Conservation (phyloP, 768 basidiomycete species). For the Boletus rex-veris region DNA sequence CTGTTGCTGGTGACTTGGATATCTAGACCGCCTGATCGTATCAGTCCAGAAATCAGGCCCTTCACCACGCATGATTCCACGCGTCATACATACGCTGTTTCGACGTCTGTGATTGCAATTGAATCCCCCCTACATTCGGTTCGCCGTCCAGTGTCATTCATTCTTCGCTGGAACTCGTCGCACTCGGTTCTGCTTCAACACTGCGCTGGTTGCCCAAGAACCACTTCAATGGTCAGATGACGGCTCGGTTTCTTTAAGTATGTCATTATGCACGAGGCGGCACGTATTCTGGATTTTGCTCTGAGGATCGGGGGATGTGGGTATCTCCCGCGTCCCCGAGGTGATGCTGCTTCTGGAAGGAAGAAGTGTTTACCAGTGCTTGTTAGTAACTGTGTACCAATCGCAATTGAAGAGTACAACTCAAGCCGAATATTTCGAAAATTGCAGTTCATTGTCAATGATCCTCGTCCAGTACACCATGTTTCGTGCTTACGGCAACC, state of each 20-base stretch:
- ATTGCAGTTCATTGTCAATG: neutral
- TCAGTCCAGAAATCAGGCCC: slow-evolving; percentile 27
- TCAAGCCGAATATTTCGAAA: neutral
- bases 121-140: slow-evolving; percentile 8
- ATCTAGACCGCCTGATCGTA: slow-evolving; percentile 12
- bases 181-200: slow-evolving; percentile 19
- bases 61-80: slow-evolving; percentile 30
- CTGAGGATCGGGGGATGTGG: slow-evolving; percentile 20
- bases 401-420: neutral
- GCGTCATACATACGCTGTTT: neutral
- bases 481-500: neutral
- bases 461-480: neutral
- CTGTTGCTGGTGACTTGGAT: slow-evolving; percentile 4
- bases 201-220: slow-evolving; percentile 11
- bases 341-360: slow-evolving; percentile 31
- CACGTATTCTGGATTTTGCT: slow-evolving; percentile 6
- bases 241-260: slow-evolving; percentile 9
- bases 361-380: slow-evolving; percentile 12
- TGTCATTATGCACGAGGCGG: slow-evolving; percentile 17
- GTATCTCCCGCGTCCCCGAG: slow-evolving; percentile 24
- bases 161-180: slow-evolving; percentile 18
- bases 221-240: slow-evolving; percentile 7
- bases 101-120: slow-evolving; percentile 25
- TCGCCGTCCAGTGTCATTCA: slow-evolving; percentile 18
- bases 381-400: slow-evolving; percentile 6